Evolutionary conservation across 192 early-diverging fungal genomes (phyloP).

Genomic region (Dispira parvispora): DNA sequence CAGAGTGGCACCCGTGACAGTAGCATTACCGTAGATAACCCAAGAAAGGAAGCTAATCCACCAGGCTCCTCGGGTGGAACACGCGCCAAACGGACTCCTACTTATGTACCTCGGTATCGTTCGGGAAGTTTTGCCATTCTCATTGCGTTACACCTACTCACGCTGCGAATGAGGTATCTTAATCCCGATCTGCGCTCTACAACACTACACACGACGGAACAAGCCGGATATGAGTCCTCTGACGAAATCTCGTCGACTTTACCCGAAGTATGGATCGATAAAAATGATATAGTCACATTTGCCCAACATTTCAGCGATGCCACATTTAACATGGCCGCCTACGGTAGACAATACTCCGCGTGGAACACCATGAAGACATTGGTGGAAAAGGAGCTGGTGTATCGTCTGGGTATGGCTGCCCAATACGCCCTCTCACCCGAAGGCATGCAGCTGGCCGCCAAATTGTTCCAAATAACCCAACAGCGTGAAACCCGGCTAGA

Average conservation of each 20-base stretch:
- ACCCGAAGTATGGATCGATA: slow-evolving; percentile 33
- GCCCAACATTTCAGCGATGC: slow-evolving; percentile 49
- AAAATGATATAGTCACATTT: slow-evolving; percentile 43
- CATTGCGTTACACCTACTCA: slow-evolving; percentile 34
- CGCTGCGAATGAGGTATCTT: slow-evolving; percentile 10
- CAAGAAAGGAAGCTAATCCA: too few relatives aligned
- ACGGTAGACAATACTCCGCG: slow-evolving; percentile 41
- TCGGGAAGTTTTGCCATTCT: slow-evolving; percentile 72
- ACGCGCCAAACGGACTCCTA: not conserved
- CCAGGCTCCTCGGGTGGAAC: too few relatives aligned
- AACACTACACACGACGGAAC: too few relatives aligned
- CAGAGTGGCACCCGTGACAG: too few relatives aligned
- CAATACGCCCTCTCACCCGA: slow-evolving; percentile 54
- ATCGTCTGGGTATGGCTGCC: slow-evolving; percentile 37
- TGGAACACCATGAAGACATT: slow-evolving; percentile 68
- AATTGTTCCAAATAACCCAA: slow-evolving; percentile 23
- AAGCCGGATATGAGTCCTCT: too few relatives aligned
- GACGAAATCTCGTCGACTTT: too few relatives aligned
- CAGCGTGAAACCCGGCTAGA: slow-evolving; percentile 16
- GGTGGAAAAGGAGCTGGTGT: slow-evolving; percentile 45
- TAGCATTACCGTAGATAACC: too few relatives aligned
- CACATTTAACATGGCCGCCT: slow-evolving; percentile 38
- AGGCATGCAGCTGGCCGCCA: slow-evolving; percentile 40
- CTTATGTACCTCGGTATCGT: slow-evolving; percentile 61
- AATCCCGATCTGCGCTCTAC: too few relatives aligned